Base-by-base conservation (phyloP, 2,329 filamentous ascomycete genomes). In the Tolypocladium inflatum region DNA sequence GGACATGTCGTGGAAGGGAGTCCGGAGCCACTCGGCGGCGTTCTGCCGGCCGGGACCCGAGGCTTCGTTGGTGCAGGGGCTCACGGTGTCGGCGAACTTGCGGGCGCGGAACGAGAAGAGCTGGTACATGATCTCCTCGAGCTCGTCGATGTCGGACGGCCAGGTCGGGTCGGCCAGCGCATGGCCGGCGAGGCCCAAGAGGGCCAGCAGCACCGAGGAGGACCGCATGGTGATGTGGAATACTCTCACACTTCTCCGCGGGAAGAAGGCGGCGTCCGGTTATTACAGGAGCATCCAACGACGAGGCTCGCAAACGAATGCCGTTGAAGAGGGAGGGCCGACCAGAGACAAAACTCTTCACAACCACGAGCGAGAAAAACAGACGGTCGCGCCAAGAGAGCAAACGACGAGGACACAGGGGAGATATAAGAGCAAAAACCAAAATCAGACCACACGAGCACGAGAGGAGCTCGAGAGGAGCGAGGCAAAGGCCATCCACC, bases 51-150 rank as follows among this genome's bases (percentile, higher is more conserved):
- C 83, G 2, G 77, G 73, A 0, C 79, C 80, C 1, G 77, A 76
- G 23, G 77, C 76, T 58, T 81, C 76, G 61, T 75, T 80, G 50
- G 74, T 74, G 70, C 83, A 86, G 7, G 83, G 83, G 39, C 76
- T 81, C 57, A 87, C 78, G 17, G 77, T 76, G 55, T 78, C 76
- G 52, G 81, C 77, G 66, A 87, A 85, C 45, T 79, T 76, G 61
- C 82, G 76, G 38, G 78, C 75, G 52, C 76, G 73, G 64, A 83
- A 81, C 3, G 81, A 82, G 39, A 75, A 72, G 56, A 80, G 78
- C 63, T 86, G 80, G 65, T 79, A 84, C 74, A 86, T 81, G 62
- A 86, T 80, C 67, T 85, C 83, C 68, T 87, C 84, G 59, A 87
- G 71, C 66, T 86, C 83, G 64, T 87, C 84, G 21, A 77, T 77